Evolutionary conservation across 2,329 filamentous ascomycete species (phyloP), one percentile per base, ranked within the genome.

Genomic region (Hyphodiscus sp.): DNA sequence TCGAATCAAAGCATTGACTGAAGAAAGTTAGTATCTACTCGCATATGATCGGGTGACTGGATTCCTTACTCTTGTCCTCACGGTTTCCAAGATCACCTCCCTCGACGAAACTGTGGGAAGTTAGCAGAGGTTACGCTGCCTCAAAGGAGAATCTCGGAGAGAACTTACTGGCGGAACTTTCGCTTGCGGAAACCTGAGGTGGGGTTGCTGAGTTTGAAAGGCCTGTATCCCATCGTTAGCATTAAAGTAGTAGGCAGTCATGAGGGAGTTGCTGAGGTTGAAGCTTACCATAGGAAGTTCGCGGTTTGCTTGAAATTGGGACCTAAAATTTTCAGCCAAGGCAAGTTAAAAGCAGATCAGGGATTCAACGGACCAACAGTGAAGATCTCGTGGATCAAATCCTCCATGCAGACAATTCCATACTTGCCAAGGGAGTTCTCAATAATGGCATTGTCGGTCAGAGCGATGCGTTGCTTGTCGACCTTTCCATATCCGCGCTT

Each of bases 401-500:
- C 94, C 81, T 99, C 94, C 75, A 97, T 90, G 74, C 94, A 99
- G 81, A 99, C 90, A 71, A 99, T 96, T 75, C 91, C 94, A 80
- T 91, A 96, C 83, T 96, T 90, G 79, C 91, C 92, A 67, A 99
- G 89, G 79, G 83, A 85, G 79, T 92, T 86, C 85, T 99, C 94
- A 65, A 99, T 91, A 75, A 99, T 87, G 74, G 91, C 79, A 82
- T 99, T 97, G 84, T 99, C 92, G 68, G 92, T 96, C 61, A 99
- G 84, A 64, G 94, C 83, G 73, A 95, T 82, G 70, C 94, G 91
- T 82, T 97, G 91, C 87, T 96, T 96, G 81, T 96, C 84, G 76
- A 96, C 79, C 86, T 97, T 99, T 74, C 92, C 94, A 77, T 99
- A 97, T 70, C 94, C 94, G 69, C 94, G 92, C 89, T 97, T 99